Conservation (phyloP, 306 rosid species). For the Pterocarpus macrocarpus region DNA sequence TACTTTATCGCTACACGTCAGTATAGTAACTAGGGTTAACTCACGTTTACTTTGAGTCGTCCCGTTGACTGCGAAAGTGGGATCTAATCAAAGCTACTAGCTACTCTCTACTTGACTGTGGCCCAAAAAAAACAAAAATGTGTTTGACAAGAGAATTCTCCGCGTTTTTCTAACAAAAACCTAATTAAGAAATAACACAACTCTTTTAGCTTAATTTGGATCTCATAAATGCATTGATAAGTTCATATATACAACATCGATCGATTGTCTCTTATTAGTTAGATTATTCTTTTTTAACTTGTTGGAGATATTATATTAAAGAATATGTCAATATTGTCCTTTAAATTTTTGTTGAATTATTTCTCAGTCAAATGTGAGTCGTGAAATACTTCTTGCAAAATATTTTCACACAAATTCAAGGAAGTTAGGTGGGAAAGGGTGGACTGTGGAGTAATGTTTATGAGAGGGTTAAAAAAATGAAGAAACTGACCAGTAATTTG, state of each 20-base stretch:
- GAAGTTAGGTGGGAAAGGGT: background rate
- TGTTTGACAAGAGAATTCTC: background rate
- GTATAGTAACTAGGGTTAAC: background rate
- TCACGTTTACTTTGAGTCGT: constrained; percentile 36
- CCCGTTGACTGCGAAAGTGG: background rate
- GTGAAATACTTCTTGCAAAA: background rate
- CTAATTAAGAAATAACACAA: background rate
- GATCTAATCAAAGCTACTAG: background rate
- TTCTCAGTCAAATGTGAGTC: background rate
- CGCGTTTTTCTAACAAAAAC: background rate
- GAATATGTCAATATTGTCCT: background rate
- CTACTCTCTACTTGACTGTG: background rate
- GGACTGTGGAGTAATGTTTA: background rate
- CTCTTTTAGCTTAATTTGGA: background rate
- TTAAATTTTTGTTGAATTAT: background rate
- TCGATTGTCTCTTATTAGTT: no score
- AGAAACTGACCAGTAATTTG: background rate
- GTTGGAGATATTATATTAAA: no score
- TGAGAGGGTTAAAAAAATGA: background rate
- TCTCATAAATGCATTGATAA: background rate
- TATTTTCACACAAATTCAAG: background rate
- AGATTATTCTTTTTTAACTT: background rate
- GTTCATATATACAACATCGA: background rate
- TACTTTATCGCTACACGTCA: background rate
- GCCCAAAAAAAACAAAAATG: background rate